Base-by-base conservation (phyloP, 2,329 filamentous ascomycete species). In the Fusarium oxysporum region DNA sequence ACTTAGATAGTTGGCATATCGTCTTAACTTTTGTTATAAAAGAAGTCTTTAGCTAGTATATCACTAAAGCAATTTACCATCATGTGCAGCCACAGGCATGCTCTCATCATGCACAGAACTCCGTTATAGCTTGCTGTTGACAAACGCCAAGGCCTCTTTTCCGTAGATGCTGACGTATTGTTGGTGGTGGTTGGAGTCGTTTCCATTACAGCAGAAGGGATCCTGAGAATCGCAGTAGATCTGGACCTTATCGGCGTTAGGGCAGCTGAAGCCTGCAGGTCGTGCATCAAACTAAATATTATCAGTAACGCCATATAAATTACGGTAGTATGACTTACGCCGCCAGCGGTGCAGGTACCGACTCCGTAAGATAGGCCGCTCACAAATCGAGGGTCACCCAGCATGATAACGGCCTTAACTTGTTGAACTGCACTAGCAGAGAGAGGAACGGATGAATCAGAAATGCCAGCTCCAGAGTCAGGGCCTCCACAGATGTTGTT, bases 191-290 rank as follows among this genome's bases (percentile, higher is more conserved):
- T 87, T 86, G 32, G 85, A 83, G 67, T 92, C 85, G 74, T 86
- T 90, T 54, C 90, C 91, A 45, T 87, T 90, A 81, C 89, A 92
- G 85, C 91, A 92, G 82, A 90, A 92, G 0, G 90, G 90, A 71
- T 92, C 90, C 7, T 86, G 77, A 8, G 86, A 82, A 74, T 92
- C 90, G 79, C 91, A 92, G 84, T 92, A 92, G 8, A 88, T 89
- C 81, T 91, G 83, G 73, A 92, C 88, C 75, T 88, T 89, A 77
- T 72, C 77, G 12, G 81, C 77, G 68, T 80, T 84, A 14, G 88
- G 86, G 81, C 90, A 92, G 48, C 80, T 81, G 80, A 90, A 92
- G 32, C 89, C 88, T 8, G 83, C 76, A 0, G 88, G 86, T 8
- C 90, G 87, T 37, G 89, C 86, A 58, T 89, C 88, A 68, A 92